These are phyloP conservation scores for Calycina marina DNA, from an alignment of 2,329 filamentous ascomycete genomes.

Conservation along the genomic window DNA sequence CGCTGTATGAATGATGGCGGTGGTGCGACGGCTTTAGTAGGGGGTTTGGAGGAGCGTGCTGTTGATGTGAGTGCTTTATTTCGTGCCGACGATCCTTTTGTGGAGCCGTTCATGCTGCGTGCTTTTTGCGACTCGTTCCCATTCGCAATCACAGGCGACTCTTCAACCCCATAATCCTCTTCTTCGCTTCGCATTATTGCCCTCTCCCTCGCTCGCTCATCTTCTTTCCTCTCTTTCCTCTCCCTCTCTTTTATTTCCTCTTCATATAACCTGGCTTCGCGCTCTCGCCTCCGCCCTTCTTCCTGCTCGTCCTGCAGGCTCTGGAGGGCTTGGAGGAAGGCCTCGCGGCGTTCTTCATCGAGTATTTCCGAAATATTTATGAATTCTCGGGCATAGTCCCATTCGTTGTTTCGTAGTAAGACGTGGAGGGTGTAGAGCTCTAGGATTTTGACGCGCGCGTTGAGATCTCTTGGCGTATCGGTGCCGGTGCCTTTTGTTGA, in stretches of 20 bases:
- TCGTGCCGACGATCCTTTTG: conserved; percentile 5
- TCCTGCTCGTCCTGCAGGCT: conserved; percentile 72
- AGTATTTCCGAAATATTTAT: conserved; percentile 75
- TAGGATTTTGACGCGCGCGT: conserved; percentile 76
- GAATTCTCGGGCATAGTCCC: conserved; percentile 89
- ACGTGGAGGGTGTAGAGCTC: conserved; percentile 94
- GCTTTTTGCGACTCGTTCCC: conserved; percentile 12
- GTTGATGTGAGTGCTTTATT: conserved; percentile 23
- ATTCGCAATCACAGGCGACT: conserved; percentile 21
- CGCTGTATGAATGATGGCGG: conserved; percentile 16
- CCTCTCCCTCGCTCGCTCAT: conserved; percentile 33
- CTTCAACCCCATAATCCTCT: conserved; percentile 52
- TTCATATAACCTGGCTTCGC: conserved; percentile 38
- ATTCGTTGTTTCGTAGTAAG: conserved; percentile 83
- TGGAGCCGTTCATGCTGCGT: conserved; percentile 1
- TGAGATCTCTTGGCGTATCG: conserved; percentile 71
- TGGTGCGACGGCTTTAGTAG: not conserved
- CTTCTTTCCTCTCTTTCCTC: conserved; percentile 40
- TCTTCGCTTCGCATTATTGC: conserved; percentile 36
- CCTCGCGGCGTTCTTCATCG: conserved; percentile 81
- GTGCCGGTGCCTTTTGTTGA: conserved; percentile 40
- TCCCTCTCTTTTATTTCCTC: conserved; percentile 46
- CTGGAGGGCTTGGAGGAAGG: conserved; percentile 75
- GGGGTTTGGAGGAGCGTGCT: conserved; percentile 7
- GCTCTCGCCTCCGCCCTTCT: conserved; percentile 49